Evolutionary conservation across 805 yeast genomes (phyloP), one percentile per base, ranked within the genome.

Genomic region (Tetrapisispora phaffii): DNA sequence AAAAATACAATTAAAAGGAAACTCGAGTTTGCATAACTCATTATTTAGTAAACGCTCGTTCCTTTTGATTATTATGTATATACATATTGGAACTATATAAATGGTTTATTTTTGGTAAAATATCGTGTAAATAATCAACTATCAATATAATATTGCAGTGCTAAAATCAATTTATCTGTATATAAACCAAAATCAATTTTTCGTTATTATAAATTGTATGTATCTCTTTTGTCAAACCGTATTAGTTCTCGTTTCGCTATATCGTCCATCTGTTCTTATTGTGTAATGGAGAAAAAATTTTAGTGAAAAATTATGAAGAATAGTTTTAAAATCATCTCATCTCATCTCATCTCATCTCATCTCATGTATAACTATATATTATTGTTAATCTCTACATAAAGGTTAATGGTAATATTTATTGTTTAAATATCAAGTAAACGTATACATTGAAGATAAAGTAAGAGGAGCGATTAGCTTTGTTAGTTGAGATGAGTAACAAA

Each of bases 301-400:
- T 32, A 31, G 42, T 29, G 42, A 22, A 22, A 32, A 34, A 13
- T 32, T 15, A 26, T 26, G 41, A 38, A 38, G n/a, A 38, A 38
- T 38, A 19, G 16, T 26, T 24, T 34, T 31, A 26, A 24, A 15
- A 19, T 37, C 36, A 43, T 15, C 34, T 37, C 45, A 42, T 42
- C 45, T 33, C 45, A 42, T 42, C 45, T 33, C 46, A 43, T 38
- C 40, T 35, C 41, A 42, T 41, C 39, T 34, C 39, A 28, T 17
- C 33, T 7, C 2, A 29, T 8, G 9, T n/a, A n/a, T n/a, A n/a
- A n/a, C n/a, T n/a, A n/a, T n/a, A n/a, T n/a, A n/a, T n/a, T n/a
- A n/a, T n/a, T n/a, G n/a, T n/a, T n/a, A n/a, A n/a, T n/a, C n/a
- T n/a, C n/a, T n/a, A n/a, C n/a, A n/a, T n/a, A n/a, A n/a, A n/a